These are phyloP conservation scores for Termitomyces sp. DNA, from an alignment of 768 basidiomycete genomes.

Conservation along the genomic window DNA sequence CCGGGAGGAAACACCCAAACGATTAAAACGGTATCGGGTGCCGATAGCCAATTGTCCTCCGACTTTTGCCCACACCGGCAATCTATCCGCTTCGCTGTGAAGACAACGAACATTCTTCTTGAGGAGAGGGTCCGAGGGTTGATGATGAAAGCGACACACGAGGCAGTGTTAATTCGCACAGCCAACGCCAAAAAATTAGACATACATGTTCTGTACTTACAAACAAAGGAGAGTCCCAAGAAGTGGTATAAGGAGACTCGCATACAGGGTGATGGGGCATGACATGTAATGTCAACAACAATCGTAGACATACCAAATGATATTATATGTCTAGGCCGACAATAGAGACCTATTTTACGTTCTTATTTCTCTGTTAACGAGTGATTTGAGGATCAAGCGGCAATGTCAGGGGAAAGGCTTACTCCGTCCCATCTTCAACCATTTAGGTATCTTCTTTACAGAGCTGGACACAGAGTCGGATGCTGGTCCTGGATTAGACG, in stretches of 20 bases:
- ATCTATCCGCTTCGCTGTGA: background rate
- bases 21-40: background rate
- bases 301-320: background rate
- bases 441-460: slow-evolving; percentile 67
- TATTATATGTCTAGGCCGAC: background rate
- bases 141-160: background rate
- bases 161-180: background rate
- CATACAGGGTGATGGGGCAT: background rate
- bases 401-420: slow-evolving; percentile 18
- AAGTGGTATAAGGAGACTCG: background rate
- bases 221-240: background rate
- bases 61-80: background rate
- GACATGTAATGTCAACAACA: background rate
- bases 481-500: slow-evolving; percentile 6
- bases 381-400: background rate
- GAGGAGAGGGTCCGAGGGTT: background rate
- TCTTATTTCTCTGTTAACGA: slow-evolving; percentile 13
- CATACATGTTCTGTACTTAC: background rate
- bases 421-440: slow-evolving; percentile 71
- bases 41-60: background rate
- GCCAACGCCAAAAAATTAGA: background rate
- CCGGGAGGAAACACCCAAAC: background rate
- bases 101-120: background rate
- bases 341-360: background rate
- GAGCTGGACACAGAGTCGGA: slow-evolving; percentile 1